A percentile compares a stretch with the other conserved stretches of the same genome.
Evolutionary conservation across 2,329 filamentous ascomycete genomes (phyloP).

Genomic region (Chaetomiaceae sp.): DNA sequence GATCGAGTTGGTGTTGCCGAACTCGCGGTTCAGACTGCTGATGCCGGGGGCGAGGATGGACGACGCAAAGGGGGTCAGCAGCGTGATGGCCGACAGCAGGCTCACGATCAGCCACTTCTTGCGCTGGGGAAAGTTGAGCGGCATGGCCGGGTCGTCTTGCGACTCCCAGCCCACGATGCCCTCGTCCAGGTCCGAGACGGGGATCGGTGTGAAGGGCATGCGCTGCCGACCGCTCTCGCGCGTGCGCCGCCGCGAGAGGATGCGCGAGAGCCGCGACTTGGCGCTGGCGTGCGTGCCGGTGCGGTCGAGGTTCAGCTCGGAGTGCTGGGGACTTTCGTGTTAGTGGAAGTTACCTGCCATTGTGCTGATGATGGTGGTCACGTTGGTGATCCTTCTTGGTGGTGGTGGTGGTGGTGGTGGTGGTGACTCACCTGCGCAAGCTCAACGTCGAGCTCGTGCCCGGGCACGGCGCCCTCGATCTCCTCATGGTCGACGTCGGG

Average conservation of each 20-base stretch:
- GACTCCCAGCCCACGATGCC: conserved; percentile 58
- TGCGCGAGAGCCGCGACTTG: conserved; percentile 26
- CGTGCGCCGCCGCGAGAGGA: conserved; percentile 27
- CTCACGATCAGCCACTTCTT: conserved; percentile 56
- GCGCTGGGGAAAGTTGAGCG: conserved; percentile 50
- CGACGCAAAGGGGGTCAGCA: conserved; percentile 61
- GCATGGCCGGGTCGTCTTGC: conserved; percentile 53
- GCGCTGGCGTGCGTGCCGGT: conserved; percentile 24
- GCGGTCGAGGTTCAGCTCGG: conserved; percentile 18
- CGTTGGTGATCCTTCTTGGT: background rate
- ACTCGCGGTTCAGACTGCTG: conserved; percentile 39
- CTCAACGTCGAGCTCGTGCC: conserved; percentile 28
- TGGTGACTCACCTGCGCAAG: conserved; percentile 23
- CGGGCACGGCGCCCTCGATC: conserved; percentile 28
- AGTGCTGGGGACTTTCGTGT: conserved; percentile 10
- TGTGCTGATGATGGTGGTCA: background rate
- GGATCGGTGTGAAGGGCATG: conserved; percentile 36
- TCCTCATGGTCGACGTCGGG: conserved; percentile 31
- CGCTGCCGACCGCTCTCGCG: conserved; percentile 30
- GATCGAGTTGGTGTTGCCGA: conserved; percentile 38
- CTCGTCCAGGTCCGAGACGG: conserved; percentile 45
- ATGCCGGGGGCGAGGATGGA: conserved; percentile 54
- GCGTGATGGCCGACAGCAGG: conserved; percentile 55
- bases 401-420: background rate
- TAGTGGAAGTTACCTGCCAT: background rate